These are phyloP conservation scores for Coniochaeta prunicola DNA, from an alignment of 2,329 filamentous ascomycete genomes.

Conservation along the genomic window DNA sequence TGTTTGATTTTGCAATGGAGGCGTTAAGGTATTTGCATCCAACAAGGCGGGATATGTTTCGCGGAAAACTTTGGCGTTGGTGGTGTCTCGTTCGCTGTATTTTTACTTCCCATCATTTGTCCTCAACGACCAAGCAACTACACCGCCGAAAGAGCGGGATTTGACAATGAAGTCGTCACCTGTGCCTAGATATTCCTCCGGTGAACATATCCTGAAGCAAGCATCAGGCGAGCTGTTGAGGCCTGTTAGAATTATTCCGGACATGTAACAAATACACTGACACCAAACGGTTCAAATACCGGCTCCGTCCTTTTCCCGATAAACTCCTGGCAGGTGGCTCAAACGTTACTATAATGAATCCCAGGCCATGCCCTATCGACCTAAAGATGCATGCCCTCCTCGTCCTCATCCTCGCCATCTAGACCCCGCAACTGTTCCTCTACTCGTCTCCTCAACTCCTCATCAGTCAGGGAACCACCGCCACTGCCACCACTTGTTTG, in stretches of 20 bases:
- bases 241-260: no score
- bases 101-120: neutral
- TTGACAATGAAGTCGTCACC: neutral
- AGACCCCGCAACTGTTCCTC: slow-evolving; percentile 45
- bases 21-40: neutral
- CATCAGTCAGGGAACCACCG: slow-evolving; percentile 47
- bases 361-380: neutral
- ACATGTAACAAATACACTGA: no score
- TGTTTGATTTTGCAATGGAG: neutral
- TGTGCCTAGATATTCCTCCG: neutral
- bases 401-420: slow-evolving; percentile 38
- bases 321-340: neutral
- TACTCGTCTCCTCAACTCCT: slow-evolving; percentile 49
- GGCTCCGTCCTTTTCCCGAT: no score
- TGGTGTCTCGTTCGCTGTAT: neutral
- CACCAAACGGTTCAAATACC: no score
- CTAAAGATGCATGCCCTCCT: slow-evolving; percentile 56
- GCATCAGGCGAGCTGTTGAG: neutral
- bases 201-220: neutral
- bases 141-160: neutral
- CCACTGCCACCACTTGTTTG: slow-evolving; percentile 22
- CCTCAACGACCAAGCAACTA: neutral
- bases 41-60: neutral
- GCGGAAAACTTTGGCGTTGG: neutral
- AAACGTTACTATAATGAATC: neutral